phyloP scores from a whole-genome alignment of 768 basidiomycete genomes.

The Pholiota molesta region DNA sequence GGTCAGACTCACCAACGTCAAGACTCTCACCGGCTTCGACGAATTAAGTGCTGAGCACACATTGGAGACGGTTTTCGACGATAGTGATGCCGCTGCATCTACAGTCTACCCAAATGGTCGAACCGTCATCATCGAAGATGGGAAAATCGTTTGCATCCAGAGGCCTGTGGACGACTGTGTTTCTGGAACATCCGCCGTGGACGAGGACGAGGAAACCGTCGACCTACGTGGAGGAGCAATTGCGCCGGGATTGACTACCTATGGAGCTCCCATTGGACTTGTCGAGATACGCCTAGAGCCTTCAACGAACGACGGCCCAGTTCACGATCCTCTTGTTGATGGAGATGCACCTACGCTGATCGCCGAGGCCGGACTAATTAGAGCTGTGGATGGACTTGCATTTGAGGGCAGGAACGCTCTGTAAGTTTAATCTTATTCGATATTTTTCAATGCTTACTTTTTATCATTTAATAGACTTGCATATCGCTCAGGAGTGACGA shows the following conservation, averaged over 20 bases:
- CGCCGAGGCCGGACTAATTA: slow-evolving; percentile 47
- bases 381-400: slow-evolving; percentile 66
- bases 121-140: slow-evolving; percentile 53
- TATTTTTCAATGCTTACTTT: not conserved
- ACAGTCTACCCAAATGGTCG: slow-evolving; percentile 3
- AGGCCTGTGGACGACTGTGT: slow-evolving; percentile 25
- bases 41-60: slow-evolving; percentile 19
- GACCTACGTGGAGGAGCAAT: slow-evolving; percentile 70
- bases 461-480: slow-evolving; percentile 52
- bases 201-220: slow-evolving; percentile 28
- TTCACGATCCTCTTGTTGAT: slow-evolving; percentile 51
- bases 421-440: slow-evolving; percentile 36
- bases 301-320: slow-evolving; percentile 67
- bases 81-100: slow-evolving; percentile 10
- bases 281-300: slow-evolving; percentile 68
- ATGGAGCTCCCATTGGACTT: slow-evolving; percentile 62
- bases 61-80: slow-evolving; percentile 25
- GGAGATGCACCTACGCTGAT: slow-evolving; percentile 40
- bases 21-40: slow-evolving; percentile 33
- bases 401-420: slow-evolving; percentile 55
- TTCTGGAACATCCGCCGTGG: not conserved
- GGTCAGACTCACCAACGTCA: slow-evolving; percentile 60
- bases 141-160: slow-evolving; percentile 50
- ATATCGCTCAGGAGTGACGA: slow-evolving; percentile 75
- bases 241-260: slow-evolving; percentile 62